Conservation (phyloP, 1,284 basidiomycete species). For the Sanghuangporus weigelae region DNA sequence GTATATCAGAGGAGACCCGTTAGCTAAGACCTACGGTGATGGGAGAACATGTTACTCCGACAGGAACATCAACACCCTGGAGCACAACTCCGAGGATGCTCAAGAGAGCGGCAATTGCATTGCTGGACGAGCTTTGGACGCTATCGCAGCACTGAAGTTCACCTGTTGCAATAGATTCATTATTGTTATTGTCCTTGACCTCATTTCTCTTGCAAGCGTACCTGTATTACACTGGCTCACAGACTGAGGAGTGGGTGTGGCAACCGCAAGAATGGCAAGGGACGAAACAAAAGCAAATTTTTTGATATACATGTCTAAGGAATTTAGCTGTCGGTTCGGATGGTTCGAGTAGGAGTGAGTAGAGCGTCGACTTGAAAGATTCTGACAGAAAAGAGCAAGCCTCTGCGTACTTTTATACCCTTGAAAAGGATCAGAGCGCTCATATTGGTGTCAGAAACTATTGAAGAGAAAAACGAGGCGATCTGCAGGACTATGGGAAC, state of each 20-base stretch:
- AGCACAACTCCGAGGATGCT: slow-evolving; percentile 13
- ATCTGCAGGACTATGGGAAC: background rate
- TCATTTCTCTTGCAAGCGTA: background rate
- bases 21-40: slow-evolving; percentile 4
- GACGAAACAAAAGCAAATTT: slow-evolving; percentile 12
- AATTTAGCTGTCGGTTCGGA: background rate
- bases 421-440: background rate
- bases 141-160: slow-evolving; percentile 13
- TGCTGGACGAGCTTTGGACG: background rate
- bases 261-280: slow-evolving; percentile 13
- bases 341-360: background rate
- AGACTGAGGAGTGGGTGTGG: slow-evolving; percentile 9
- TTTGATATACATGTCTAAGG: background rate
- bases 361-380: background rate
- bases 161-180: background rate
- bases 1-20: background rate
- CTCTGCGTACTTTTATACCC: background rate
- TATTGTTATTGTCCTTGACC: background rate
- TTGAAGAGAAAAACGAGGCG: background rate
- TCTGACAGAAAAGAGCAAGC: background rate
- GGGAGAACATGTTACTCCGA: slow-evolving; percentile 16
- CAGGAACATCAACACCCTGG: background rate
- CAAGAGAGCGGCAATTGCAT: background rate
- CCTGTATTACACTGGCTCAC: background rate
- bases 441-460: background rate